Conservation (phyloP, 1,284 basidiomycete species). For the Cutaneotrichosporon cavernicola region DNA sequence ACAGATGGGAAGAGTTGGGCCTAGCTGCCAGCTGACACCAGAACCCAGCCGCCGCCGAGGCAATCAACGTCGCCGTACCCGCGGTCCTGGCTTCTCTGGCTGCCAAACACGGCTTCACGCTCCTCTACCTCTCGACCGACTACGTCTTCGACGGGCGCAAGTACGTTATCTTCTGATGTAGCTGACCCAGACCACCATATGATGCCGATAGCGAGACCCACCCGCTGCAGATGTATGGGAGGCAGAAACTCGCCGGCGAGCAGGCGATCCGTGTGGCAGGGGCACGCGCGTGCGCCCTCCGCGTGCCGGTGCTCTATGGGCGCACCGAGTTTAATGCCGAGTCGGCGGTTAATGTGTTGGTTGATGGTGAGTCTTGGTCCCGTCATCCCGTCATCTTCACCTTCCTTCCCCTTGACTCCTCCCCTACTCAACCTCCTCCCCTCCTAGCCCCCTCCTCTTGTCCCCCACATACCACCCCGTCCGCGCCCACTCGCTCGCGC, state of each 20-base stretch:
- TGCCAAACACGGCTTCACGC: slow-evolving; percentile 39
- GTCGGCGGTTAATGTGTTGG: slow-evolving; percentile 55
- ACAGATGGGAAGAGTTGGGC: too few species aligned
- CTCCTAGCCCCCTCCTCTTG: too few species aligned
- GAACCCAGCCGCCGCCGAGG: slow-evolving; percentile 54
- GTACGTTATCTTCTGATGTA: slow-evolving; percentile 25
- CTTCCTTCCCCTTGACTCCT: neutral
- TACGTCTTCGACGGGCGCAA: slow-evolving; percentile 51
- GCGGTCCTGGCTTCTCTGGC: slow-evolving; percentile 48
- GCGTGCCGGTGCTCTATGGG: slow-evolving; percentile 56
- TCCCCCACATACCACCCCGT: neutral
- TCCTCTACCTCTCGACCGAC: slow-evolving; percentile 57
- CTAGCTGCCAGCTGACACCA: slow-evolving; percentile 18
- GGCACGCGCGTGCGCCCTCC: slow-evolving; percentile 46
- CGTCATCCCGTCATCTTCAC: too few species aligned
- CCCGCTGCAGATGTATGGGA: slow-evolving; percentile 57
- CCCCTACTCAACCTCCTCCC: too few species aligned
- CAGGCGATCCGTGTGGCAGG: slow-evolving; percentile 40
- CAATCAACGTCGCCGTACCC: slow-evolving; percentile 56
- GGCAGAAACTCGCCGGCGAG: slow-evolving; percentile 50
- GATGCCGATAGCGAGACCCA: slow-evolving; percentile 52
- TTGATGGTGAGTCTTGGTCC: slow-evolving; percentile 42
- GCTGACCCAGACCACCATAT: slow-evolving; percentile 53
- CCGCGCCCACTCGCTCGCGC: neutral
- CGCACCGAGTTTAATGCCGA: slow-evolving; percentile 53